Evolutionary conservation across 768 basidiomycete genomes (phyloP), one percentile per base, ranked within the genome.

Genomic region (Sistotremastrum niveocremeum): DNA sequence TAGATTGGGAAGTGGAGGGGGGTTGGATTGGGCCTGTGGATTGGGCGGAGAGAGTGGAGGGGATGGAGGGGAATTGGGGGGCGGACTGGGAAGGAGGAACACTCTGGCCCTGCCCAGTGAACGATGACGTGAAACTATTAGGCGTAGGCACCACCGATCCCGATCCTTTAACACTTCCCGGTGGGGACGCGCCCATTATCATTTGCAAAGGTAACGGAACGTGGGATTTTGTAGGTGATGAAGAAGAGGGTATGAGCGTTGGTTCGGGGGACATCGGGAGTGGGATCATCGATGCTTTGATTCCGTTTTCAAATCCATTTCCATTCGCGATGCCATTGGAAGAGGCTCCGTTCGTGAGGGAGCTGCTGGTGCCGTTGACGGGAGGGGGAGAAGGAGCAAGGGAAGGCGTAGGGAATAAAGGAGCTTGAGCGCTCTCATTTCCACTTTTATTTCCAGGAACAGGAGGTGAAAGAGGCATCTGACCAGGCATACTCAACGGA

Each of bases 1-100:
- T 20, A 65, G 47, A 41, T 70, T 73, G 37, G 62, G 65, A 35
- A 69, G 70, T 72, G 4, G 71, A 73, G 11, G 61, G 53, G 3
- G 56, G 57, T 38, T 45, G 53, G 54, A 31, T 57, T 57, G 54
- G 40, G 41, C 55, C 56, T 5, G 49, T 49, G 20, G 54, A 43
- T 11, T 60, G 53, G 28, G 63, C 49, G 7, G 60, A 54, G 10
- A 63, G 59, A 5, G 62, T 58, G 7, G 62, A 60, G 44, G 60
- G 54, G 28, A 58, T 49, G 39, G 58, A 51, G 28, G 65, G 54
- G 5, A 62, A 49, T 33, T 60, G 60, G 30, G 55, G 54, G 41
- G 53, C 20, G 50, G 52, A 39, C 49, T 44, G 39, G 39, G 36
- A 30, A 49, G 20, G 45, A 33, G 42, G 42, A 6, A 34, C 20